Percentiles rank a stretch among this genome's conserved stretches.
These are phyloP conservation scores for Aspergillus taichungensis DNA, from an alignment of 495 filamentous ascomycete species.

Conservation along the genomic window DNA sequence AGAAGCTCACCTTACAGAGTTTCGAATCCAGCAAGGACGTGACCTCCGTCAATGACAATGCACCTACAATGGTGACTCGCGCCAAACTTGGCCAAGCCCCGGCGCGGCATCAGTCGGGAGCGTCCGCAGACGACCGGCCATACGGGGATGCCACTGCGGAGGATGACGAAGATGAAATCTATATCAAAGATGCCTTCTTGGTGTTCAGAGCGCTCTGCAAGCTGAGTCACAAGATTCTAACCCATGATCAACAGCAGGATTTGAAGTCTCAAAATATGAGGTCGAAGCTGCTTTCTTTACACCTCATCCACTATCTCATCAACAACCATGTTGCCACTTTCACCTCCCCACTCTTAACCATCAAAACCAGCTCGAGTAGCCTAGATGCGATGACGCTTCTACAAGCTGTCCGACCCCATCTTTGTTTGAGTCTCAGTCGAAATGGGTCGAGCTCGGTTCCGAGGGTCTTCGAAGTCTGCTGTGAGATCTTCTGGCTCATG, in stretches of 20 bases:
- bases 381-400: slow-evolving; percentile 82
- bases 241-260: slow-evolving; percentile 85
- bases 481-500: slow-evolving; percentile 98
- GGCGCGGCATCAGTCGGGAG: slow-evolving; percentile 46
- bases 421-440: slow-evolving; percentile 85
- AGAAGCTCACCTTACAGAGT: slow-evolving; percentile 90
- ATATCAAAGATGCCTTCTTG: slow-evolving; percentile 90
- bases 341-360: slow-evolving; percentile 79
- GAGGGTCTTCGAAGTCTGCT: slow-evolving; percentile 87
- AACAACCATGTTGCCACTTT: slow-evolving; percentile 86
- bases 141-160: slow-evolving; percentile 53
- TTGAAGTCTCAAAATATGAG: slow-evolving; percentile 91
- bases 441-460: slow-evolving; percentile 91
- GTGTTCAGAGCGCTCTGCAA: slow-evolving; percentile 98
- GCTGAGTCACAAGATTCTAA: slow-evolving; percentile 81
- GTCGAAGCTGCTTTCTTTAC: slow-evolving; percentile 89
- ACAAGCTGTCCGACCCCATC: slow-evolving; percentile 92
- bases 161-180: slow-evolving; percentile 94
- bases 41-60: slow-evolving; percentile 79
- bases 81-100: slow-evolving; percentile 49
- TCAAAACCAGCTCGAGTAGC: slow-evolving; percentile 77
- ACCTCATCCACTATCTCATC: slow-evolving; percentile 86
- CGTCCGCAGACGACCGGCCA: slow-evolving; percentile 29
- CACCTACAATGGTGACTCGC: slow-evolving; percentile 83
- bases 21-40: slow-evolving; percentile 95